Conservation (phyloP, 2,329 filamentous ascomycete species). For the Leptodontidium sp. region DNA sequence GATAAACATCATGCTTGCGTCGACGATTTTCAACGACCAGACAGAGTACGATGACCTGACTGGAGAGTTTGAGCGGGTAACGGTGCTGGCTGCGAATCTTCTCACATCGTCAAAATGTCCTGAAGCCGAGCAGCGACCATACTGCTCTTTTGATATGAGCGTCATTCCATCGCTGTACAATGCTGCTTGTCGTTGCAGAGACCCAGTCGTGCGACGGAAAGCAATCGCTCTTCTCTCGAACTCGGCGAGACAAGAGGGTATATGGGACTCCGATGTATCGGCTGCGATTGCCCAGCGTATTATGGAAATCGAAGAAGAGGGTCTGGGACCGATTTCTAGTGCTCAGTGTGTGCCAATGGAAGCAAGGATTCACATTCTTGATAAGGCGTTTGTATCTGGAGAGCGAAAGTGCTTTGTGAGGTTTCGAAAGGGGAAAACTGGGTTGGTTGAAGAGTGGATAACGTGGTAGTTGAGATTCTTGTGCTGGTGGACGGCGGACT, state of each 20-base stretch:
- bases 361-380: conserved; percentile 24
- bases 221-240: conserved; percentile 65
- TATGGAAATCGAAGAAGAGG: conserved; percentile 37
- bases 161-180: conserved; percentile 70
- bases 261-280: conserved; percentile 61
- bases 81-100: conserved; percentile 55
- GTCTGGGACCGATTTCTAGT: conserved; percentile 25
- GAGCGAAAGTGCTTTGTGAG: conserved; percentile 12
- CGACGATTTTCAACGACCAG: conserved; percentile 43
- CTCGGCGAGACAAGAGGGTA: conserved; percentile 67
- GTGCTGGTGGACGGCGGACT: background rate
- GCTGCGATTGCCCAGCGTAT: conserved; percentile 35
- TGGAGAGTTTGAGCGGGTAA: conserved; percentile 60
- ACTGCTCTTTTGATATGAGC: conserved; percentile 68
- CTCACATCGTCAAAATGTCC: background rate
- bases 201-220: conserved; percentile 61
- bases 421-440: background rate
- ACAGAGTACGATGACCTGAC: conserved; percentile 62
- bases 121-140: conserved; percentile 10
- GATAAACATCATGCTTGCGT: conserved; percentile 5
- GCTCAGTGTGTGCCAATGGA: conserved; percentile 32
- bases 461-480: background rate
- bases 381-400: conserved; percentile 14
- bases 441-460: conserved; percentile 2
- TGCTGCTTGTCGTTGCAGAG: conserved; percentile 68